Base-by-base conservation (phyloP, 495 filamentous ascomycete species). In the Annulohypoxylon moriforme region DNA sequence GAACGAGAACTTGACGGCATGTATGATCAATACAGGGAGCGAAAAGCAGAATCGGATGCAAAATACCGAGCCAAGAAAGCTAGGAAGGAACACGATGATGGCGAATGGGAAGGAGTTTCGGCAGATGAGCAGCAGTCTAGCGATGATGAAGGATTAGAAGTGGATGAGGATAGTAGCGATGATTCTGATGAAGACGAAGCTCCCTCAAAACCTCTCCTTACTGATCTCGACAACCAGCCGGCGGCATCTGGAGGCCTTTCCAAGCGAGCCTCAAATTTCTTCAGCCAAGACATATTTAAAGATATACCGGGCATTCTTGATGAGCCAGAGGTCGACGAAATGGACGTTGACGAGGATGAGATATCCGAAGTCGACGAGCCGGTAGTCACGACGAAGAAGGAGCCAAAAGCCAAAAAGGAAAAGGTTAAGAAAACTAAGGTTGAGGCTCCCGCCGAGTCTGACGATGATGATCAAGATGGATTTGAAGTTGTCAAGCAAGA, bases 281-380 rank as follows among this genome's bases (percentile, higher is more conserved):
- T 99, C 75, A 91, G 92, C 67, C 96, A 98, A 75, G 96, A 97
- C 68, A 91, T 98, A 61, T 98, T 99, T 83, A 90, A 94, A 70
- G 91, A 87, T 31, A 88, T 98, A 67, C 88, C 85, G 14, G 91
- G 84, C 3, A 75, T 90, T 11, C 79, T 86, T 22, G 84, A 86
- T 27, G 86, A 84, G 57, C 79, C 79, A 0, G 79, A 80, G 46
- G 82, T 77, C 2, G 80, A 86, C 10, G 81, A 83, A 44, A 85
- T 87, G 60, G 85, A 80, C 27, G 85, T 87, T 36, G 85, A 86
- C 36, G 82, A 87, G 63, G 81, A 86, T 5, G 81, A 80, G n/a
- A 75, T 57, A 20, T 68, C 46, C 57, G 71, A 72, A 66, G 70
- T 63, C 33, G 68, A 52, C 11, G 56, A 72, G 20, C 42, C 44